Evolutionary conservation across 1,284 basidiomycete genomes (phyloP).

Genomic region (Trichosporon sp.): DNA sequence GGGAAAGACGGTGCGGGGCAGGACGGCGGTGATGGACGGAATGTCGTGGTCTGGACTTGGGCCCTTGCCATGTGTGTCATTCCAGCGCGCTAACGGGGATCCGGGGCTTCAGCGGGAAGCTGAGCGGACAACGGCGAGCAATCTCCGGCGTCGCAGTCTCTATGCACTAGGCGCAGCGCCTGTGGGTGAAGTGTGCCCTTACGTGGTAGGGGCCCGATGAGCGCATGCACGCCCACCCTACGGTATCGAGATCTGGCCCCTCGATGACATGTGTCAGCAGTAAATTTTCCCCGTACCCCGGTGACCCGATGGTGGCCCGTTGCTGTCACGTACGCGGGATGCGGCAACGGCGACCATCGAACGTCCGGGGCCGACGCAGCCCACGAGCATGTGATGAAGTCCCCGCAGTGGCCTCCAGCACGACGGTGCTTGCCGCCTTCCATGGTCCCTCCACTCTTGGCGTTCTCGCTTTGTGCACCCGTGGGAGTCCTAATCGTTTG

Average conservation of each 20-base stretch:
- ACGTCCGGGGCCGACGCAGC: conserved; percentile 10
- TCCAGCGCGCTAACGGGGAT: neutral
- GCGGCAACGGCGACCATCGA: neutral
- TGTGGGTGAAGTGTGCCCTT: neutral
- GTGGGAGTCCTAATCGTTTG: neutral
- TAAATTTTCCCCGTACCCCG: conserved; percentile 12
- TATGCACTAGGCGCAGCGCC: neutral
- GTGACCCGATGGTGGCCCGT: neutral
- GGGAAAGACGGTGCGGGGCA: conserved; percentile 5
- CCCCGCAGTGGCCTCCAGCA: neutral
- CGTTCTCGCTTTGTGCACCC: too few species aligned
- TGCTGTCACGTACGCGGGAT: neutral
- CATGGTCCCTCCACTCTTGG: too few species aligned
- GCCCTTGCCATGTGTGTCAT: neutral
- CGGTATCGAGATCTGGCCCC: neutral
- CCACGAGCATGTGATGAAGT: conserved; percentile 17
- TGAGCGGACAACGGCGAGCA: neutral
- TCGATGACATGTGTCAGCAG: conserved; percentile 10
- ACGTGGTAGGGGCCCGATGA: conserved; percentile 10
- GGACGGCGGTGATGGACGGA: conserved; percentile 7
- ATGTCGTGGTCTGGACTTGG: conserved; percentile 1
- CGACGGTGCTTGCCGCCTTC: too few species aligned
- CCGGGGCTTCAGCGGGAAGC: neutral
- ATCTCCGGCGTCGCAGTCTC: neutral
- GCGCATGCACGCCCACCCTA: neutral